Base-by-base conservation (phyloP, 176 grass and related monocot species). In the Oryza glaberrima region DNA sequence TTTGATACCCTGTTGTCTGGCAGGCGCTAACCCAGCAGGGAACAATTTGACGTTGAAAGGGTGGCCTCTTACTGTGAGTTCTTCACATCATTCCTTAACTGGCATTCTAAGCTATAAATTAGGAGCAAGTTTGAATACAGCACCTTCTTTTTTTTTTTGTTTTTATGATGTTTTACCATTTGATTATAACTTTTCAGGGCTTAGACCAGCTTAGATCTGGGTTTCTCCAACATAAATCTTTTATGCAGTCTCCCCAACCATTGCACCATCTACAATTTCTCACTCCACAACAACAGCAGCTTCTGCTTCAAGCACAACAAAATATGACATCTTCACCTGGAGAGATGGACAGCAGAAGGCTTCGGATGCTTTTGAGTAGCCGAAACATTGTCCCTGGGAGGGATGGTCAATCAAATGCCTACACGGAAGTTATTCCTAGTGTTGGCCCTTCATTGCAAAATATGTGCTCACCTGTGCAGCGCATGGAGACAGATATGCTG, bases 11-110 rank as follows among this genome's bases (percentile, higher is more conserved):
- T 60, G 32, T 46, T 69, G 10, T 83, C 35, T 91, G 73, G 32
- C 86, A 94, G 92, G 88, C 11, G 52, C 92, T 83, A 94, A 94
- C 81, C 88, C 67, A 73, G 67, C 76, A 51, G 88, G 88, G 49
- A 88, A 84, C 83, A 94, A 84, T 88, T 86, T 94, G 92, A 94
- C 88, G 60, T 84, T 94, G 88, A 94, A 94, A 94, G 92, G 92
- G 77, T 91, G 92, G 92, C 92, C 92, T 46, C 86, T 94, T 58
- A 84, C 88, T 17, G 86, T 91, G 77, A 86, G 83, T 83, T 73
- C 26, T 88, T 77, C 36, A 81, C 67, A 65, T 87, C 8, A 47
- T 88, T 80, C 63, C 28, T 58, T 66, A 16, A 81, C 14, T 65
- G 23, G 7, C 41, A 76, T 51, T 86, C 54, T 81, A 83, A 84